Base-by-base conservation (phyloP, 345 rosid species). In the Bruguiera parviflora region DNA sequence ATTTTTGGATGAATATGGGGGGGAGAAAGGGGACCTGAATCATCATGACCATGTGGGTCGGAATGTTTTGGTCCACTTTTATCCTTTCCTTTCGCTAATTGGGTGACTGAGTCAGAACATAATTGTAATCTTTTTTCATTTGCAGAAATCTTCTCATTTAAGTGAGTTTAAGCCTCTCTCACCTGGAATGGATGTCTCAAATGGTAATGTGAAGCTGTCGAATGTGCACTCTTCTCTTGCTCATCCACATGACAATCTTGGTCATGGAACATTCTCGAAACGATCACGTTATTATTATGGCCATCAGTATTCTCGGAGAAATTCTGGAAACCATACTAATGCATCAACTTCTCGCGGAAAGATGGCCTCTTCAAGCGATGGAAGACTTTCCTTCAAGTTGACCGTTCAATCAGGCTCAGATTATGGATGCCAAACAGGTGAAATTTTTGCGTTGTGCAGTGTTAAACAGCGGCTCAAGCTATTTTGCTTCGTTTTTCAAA, bases 281-380 rank as follows among this genome's bases (percentile, higher is more conserved):
- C 84, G 90, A 57, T 77, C 88, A 8, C 87, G 86, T 35, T 84
- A 84, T 72, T 64, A 79, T 75, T 78, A 80, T 68, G 82, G 86
- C 20, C 90, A 83, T 57, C 92, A 86, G 6, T 82, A 82, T 77
- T 75, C 83, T 21, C 72, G 82, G 49, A 73, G 86, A 71, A 86
- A 81, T 78, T 71, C 83, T 24, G 81, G 78, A 31, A 77, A 55
- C 67, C 75, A 64, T 72, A 63, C 67, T 35, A 81, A 63, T 75
- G 75, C 84, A 64, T 78, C 86, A 11, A 72, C 86, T 75, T 76
- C 86, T 61, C 81, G 67, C 67, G 86, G 80, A 51, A 80, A 76
- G 83, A 59, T 56, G 67, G 25, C 66, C 19, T 61, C 80, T 61
- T 49, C 56, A 51, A 71, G 59, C 61, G 81, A 80, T 43, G 82